Evolutionary conservation across 768 basidiomycete genomes (phyloP).

Genomic region (Tricholomella constricta): DNA sequence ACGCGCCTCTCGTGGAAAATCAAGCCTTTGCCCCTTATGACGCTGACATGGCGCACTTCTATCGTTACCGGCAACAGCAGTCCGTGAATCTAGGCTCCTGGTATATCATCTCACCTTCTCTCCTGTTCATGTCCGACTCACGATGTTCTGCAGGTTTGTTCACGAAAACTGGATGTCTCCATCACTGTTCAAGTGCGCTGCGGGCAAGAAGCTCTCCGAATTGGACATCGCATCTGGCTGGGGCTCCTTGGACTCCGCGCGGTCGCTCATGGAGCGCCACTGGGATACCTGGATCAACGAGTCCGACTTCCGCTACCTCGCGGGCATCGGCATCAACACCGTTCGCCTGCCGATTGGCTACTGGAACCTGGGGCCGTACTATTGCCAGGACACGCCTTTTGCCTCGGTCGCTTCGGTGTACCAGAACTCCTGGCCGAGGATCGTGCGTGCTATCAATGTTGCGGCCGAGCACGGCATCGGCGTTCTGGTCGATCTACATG

Average conservation of each 20-base stretch:
- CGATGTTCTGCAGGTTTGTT: constrained; percentile 55
- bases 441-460: constrained; percentile 60
- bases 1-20: constrained; percentile 27
- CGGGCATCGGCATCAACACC: constrained; percentile 67
- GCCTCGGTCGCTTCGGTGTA: constrained; percentile 52
- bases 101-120: constrained; percentile 33
- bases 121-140: not conserved
- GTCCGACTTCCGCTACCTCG: constrained; percentile 68
- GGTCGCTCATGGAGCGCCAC: constrained; percentile 62
- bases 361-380: constrained; percentile 60
- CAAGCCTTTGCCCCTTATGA: constrained; percentile 52
- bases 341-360: constrained; percentile 64
- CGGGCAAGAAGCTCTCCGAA: constrained; percentile 53
- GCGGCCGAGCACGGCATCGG: constrained; percentile 65
- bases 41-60: constrained; percentile 47
- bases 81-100: constrained; percentile 69
- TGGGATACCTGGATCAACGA: constrained; percentile 76
- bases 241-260: constrained; percentile 44
- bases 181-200: constrained; percentile 60
- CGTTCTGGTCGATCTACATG: constrained; percentile 70
- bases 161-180: constrained; percentile 78
- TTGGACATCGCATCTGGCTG: constrained; percentile 70
- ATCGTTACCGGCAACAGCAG: constrained; percentile 64
- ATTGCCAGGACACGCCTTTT: constrained; percentile 69
- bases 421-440: constrained; percentile 64